phyloP scores from a whole-genome alignment of 2,329 filamentous ascomycete species.

The Amauroascus verrucosus region DNA sequence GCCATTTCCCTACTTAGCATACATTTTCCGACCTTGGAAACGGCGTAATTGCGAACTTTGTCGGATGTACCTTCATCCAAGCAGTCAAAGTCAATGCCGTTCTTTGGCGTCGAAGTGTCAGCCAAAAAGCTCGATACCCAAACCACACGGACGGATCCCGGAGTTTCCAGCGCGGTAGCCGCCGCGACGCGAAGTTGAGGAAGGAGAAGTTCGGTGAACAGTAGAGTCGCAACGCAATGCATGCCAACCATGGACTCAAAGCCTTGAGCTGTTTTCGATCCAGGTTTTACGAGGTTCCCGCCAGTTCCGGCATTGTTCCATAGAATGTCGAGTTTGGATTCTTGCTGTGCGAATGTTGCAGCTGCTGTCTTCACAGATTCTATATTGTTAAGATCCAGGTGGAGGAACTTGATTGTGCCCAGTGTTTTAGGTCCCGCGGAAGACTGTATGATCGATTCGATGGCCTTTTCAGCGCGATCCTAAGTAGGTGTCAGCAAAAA shows the following conservation, averaged over 20 bases:
- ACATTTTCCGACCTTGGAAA: neutral
- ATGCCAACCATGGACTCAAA: neutral
- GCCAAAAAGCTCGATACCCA: neutral
- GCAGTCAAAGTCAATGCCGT: neutral
- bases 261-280: neutral
- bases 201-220: neutral
- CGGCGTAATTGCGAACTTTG: neutral
- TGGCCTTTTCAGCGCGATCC: neutral
- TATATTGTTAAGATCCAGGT: neutral
- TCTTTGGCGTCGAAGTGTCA: neutral
- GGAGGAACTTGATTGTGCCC: neutral
- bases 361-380: constrained; percentile 28
- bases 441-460: neutral
- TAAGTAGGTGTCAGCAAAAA: neutral
- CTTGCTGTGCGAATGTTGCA: constrained; percentile 26
- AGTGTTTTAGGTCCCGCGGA: neutral
- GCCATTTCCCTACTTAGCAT: neutral
- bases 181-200: neutral
- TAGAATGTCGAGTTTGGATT: constrained; percentile 33
- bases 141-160: neutral
- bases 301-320: constrained; percentile 29
- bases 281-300: neutral
- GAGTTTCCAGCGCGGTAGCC: neutral
- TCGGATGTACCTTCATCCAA: neutral
- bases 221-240: neutral